Evolutionary conservation across 2,329 filamentous ascomycete species (phyloP).

Genomic region (Talaromyces sp.): DNA sequence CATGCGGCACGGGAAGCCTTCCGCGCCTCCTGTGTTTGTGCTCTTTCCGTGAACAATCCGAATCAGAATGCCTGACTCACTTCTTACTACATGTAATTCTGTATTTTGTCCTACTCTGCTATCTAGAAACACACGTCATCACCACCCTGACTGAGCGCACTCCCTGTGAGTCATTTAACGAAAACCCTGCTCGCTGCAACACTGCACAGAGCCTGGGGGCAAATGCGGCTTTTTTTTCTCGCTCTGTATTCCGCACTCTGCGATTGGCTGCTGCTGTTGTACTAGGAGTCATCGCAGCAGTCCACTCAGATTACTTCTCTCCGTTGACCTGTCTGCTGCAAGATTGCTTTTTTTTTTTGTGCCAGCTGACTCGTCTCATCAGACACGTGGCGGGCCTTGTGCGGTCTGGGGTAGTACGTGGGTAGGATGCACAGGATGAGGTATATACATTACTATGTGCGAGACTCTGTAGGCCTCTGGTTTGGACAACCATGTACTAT

Average conservation of each 20-base stretch:
- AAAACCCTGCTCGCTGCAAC: background rate
- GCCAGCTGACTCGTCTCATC: background rate
- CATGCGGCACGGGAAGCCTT: background rate
- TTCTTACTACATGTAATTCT: background rate
- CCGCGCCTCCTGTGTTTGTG: background rate
- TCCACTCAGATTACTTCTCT: background rate
- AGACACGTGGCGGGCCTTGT: background rate
- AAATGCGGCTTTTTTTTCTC: constrained; percentile 2
- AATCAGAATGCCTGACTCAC: background rate
- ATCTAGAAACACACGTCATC: background rate
- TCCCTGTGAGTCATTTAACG: background rate
- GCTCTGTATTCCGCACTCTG: background rate
- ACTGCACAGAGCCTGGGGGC: background rate
- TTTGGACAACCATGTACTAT: background rate
- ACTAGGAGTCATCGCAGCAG: background rate
- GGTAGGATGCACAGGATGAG: background rate
- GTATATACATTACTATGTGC: background rate
- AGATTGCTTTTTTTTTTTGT: background rate
- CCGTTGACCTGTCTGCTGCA: background rate
- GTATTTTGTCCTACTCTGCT: background rate
- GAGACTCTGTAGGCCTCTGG: background rate
- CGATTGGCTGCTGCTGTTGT: background rate
- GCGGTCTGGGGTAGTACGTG: background rate
- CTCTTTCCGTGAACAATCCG: background rate
- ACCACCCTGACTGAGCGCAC: no score